Percentiles rank a stretch among this genome's conserved stretches.
These are phyloP conservation scores for Ogataea nakhonphanomensis DNA, from an alignment of 805 yeast genomes.

Conservation along the genomic window DNA sequence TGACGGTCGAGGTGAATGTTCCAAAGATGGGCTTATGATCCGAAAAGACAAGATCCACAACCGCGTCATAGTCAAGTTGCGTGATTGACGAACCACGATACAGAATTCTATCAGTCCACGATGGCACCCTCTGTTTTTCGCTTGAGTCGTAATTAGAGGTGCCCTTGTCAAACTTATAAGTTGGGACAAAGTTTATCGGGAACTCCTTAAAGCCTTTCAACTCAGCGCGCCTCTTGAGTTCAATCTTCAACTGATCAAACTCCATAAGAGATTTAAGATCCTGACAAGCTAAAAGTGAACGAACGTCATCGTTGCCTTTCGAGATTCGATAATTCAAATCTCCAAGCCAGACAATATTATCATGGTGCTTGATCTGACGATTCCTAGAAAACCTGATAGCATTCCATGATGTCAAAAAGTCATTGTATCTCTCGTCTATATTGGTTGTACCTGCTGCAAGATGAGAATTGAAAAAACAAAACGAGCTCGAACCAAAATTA, in stretches of 20 bases:
- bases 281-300: slow-evolving; percentile 45
- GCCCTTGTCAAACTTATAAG: slow-evolving; percentile 89
- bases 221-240: slow-evolving; percentile 68
- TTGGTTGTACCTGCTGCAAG: slow-evolving; percentile 89
- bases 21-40: slow-evolving; percentile 95
- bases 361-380: slow-evolving; percentile 74
- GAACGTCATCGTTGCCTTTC: slow-evolving; percentile 69
- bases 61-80: slow-evolving; percentile 68
- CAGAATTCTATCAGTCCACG: slow-evolving; percentile 93
- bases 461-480: slow-evolving; percentile 87
- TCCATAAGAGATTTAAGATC: slow-evolving; percentile 52
- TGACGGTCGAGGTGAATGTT: slow-evolving; percentile 62
- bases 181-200: slow-evolving; percentile 76
- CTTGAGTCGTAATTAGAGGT: slow-evolving; percentile 79
- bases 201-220: slow-evolving; percentile 76
- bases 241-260: slow-evolving; percentile 75
- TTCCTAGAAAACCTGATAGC: slow-evolving; percentile 81
- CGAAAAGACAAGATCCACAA: slow-evolving; percentile 57
- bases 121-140: slow-evolving; percentile 89
- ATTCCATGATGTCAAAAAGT: slow-evolving; percentile 68
- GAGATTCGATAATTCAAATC: slow-evolving; percentile 85
- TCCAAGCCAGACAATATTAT: slow-evolving; percentile 88
- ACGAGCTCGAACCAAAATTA: slow-evolving; percentile 72
- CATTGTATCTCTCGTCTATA: slow-evolving; percentile 79
- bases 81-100: slow-evolving; percentile 54